Conservation (phyloP, 306 rosid species). For the Sicyos edulis region DNA sequence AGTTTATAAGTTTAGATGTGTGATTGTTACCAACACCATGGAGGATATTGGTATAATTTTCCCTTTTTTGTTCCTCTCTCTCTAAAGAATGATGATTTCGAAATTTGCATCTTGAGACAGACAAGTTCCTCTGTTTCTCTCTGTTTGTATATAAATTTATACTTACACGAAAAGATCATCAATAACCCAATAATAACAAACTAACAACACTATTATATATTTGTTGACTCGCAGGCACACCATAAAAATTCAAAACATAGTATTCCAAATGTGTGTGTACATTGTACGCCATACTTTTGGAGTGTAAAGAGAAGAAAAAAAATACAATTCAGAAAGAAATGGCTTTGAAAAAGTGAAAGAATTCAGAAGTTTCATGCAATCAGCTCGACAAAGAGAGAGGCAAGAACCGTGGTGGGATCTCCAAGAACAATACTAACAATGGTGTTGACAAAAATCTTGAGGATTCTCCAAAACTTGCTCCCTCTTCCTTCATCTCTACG, state of each 20-base stretch:
- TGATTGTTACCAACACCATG: too few species aligned
- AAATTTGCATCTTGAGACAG: too few species aligned
- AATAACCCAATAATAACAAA: neutral
- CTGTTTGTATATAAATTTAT: too few species aligned
- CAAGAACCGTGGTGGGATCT: conserved; percentile 7
- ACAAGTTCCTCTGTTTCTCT: too few species aligned
- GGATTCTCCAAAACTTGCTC: conserved; percentile 7
- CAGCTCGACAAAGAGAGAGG: neutral
- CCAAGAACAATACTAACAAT: conserved; percentile 17
- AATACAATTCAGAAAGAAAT: neutral
- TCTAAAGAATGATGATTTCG: too few species aligned
- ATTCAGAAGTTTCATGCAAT: neutral
- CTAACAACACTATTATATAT: neutral
- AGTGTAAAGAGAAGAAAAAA: neutral
- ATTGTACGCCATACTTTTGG: too few species aligned
- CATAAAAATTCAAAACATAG: neutral
- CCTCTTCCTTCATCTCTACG: neutral
- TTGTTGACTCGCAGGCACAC: neutral
- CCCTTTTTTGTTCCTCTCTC: too few species aligned
- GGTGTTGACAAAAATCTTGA: neutral
- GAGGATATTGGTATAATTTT: too few species aligned
- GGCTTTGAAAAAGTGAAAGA: neutral
- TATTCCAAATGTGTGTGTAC: too few species aligned
- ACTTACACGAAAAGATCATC: neutral
- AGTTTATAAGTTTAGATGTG: too few species aligned